These are phyloP conservation scores for Aspergillus tanneri DNA, from an alignment of 2,329 filamentous ascomycete species.

Conservation along the genomic window DNA sequence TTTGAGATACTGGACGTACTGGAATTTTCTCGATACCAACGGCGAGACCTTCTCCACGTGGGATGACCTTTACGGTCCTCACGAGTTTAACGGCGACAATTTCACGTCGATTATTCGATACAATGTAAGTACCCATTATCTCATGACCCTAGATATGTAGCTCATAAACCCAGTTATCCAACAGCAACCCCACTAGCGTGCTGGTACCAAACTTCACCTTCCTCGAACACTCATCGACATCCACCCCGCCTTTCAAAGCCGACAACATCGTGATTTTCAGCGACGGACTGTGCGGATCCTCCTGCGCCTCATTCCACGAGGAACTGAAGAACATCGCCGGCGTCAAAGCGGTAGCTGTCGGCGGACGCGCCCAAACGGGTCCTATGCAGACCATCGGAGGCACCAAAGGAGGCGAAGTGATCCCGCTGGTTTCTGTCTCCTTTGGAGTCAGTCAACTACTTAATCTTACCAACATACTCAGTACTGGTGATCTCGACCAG, in stretches of 20 bases:
- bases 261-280: constrained; percentile 41
- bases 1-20: constrained; percentile 15
- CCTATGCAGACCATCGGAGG: constrained; percentile 64
- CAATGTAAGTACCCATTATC: constrained; percentile 8
- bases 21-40: constrained; percentile 22
- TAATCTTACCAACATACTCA: not conserved
- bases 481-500: constrained; percentile 3
- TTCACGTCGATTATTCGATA: constrained; percentile 21
- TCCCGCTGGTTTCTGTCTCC: not conserved
- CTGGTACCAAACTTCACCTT: constrained; percentile 35
- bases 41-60: constrained; percentile 40
- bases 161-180: constrained; percentile 9
- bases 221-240: constrained; percentile 23
- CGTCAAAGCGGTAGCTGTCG: constrained; percentile 56
- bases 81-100: constrained; percentile 22
- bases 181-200: constrained; percentile 11
- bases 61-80: constrained; percentile 40
- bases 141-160: not conserved
- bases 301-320: constrained; percentile 57
- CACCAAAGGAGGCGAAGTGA: constrained; percentile 51
- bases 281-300: constrained; percentile 58
- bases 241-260: constrained; percentile 21
- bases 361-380: constrained; percentile 54
- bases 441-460: constrained; percentile 16
- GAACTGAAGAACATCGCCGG: constrained; percentile 50